These are phyloP conservation scores for Leptoxyphium fumago DNA, from an alignment of 2,329 filamentous ascomycete genomes.

Conservation along the genomic window DNA sequence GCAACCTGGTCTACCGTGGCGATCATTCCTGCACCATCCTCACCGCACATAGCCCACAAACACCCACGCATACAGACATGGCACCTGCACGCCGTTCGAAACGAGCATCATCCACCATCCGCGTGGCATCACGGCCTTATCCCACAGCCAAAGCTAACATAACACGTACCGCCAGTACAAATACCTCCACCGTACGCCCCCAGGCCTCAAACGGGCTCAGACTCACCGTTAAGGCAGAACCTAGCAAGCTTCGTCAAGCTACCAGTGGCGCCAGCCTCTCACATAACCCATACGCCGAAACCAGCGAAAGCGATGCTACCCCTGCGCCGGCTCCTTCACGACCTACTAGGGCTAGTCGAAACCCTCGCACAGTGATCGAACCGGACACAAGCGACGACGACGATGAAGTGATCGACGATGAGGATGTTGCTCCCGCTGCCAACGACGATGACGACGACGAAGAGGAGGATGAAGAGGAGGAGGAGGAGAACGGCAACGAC, in stretches of 20 bases:
- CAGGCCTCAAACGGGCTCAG: slow-evolving; percentile 28
- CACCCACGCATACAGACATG: slow-evolving; percentile 9
- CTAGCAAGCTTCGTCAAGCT: slow-evolving; percentile 34
- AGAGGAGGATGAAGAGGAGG: slow-evolving; percentile 25
- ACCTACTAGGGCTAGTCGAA: slow-evolving; percentile 18
- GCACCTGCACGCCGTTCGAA: slow-evolving; percentile 18
- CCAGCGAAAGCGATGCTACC: slow-evolving; percentile 20
- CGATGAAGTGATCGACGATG: slow-evolving; percentile 5
- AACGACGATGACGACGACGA: slow-evolving; percentile 10
- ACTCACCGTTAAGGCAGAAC: slow-evolving; percentile 35
- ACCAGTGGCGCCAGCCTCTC: slow-evolving; percentile 23
- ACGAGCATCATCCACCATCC: slow-evolving; percentile 20
- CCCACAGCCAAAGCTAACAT: slow-evolving; percentile 4
- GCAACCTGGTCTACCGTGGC: no score
- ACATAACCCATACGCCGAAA: slow-evolving; percentile 18
- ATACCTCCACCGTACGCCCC: slow-evolving; percentile 21
- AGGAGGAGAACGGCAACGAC: slow-evolving; percentile 23
- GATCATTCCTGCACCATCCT: no score
- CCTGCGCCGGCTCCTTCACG: slow-evolving; percentile 15
- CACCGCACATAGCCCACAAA: not conserved
- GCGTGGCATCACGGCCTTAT: slow-evolving; percentile 20
- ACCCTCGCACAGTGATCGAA: slow-evolving; percentile 20
- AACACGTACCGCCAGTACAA: slow-evolving; percentile 3
- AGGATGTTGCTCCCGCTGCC: slow-evolving; percentile 8
- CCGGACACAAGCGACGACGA: slow-evolving; percentile 18